A percentile compares a stretch with the other conserved stretches of the same genome.
Evolutionary conservation across 2,329 filamentous ascomycete genomes (phyloP).

Genomic region (Fusarium nanum): DNA sequence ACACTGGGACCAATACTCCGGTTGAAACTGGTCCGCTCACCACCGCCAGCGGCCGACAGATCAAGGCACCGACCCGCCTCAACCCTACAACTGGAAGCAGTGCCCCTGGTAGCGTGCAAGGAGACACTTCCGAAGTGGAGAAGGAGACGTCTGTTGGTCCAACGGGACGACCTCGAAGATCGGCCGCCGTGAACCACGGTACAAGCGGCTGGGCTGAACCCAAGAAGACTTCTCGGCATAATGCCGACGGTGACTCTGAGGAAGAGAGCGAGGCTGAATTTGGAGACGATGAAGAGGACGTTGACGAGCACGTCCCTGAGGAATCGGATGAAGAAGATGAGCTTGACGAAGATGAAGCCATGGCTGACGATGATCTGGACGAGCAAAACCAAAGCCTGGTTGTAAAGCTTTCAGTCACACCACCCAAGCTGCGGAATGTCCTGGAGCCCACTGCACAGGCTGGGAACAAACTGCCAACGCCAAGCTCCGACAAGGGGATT

Average conservation of each 20-base stretch:
- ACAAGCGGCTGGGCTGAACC: slow-evolving; percentile 60
- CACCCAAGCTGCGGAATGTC: slow-evolving; percentile 53
- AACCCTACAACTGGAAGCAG: slow-evolving; percentile 71
- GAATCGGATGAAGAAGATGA: slow-evolving; percentile 70
- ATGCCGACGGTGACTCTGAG: slow-evolving; percentile 67
- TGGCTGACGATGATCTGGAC: slow-evolving; percentile 65
- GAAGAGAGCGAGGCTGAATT: slow-evolving; percentile 81
- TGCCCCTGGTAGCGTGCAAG: slow-evolving; percentile 59
- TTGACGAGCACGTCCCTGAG: slow-evolving; percentile 72
- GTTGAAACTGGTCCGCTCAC: slow-evolving; percentile 72
- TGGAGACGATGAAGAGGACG: slow-evolving; percentile 79
- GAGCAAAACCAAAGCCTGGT: slow-evolving; percentile 71
- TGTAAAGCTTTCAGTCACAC: slow-evolving; percentile 74
- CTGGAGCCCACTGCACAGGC: slow-evolving; percentile 43
- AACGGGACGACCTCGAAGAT: slow-evolving; percentile 62
- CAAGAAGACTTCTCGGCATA: slow-evolving; percentile 50
- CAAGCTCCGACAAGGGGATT: slow-evolving; percentile 36
- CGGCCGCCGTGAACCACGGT: slow-evolving; percentile 61
- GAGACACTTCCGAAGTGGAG: slow-evolving; percentile 56
- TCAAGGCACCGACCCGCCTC: slow-evolving; percentile 74
- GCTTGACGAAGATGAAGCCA: slow-evolving; percentile 67
- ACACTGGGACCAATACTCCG: slow-evolving; percentile 79
- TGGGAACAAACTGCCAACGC: slow-evolving; percentile 39
- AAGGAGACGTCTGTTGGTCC: slow-evolving; percentile 56
- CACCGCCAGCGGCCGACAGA: slow-evolving; percentile 89